Conservation (phyloP, 257 asterid species). For the Ballota nigra region DNA sequence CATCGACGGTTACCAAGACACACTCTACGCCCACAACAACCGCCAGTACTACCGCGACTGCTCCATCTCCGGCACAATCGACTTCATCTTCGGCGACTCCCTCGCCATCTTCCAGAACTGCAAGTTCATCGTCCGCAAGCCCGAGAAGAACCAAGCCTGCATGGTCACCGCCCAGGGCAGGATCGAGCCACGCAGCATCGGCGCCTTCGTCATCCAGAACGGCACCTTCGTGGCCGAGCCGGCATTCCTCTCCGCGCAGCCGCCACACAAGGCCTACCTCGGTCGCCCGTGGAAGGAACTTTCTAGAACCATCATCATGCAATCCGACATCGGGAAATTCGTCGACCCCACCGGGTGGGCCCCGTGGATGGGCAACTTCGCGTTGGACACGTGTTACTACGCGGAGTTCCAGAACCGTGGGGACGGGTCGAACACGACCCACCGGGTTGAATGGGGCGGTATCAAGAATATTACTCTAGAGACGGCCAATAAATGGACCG, state of each 20-base stretch:
- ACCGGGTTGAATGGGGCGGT: constrained; percentile 44
- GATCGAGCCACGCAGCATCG: constrained; percentile 8
- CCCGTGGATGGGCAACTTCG: constrained; percentile 37
- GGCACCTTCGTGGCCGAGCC: constrained; percentile 34
- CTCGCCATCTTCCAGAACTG: constrained; percentile 54
- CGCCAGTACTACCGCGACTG: constrained; percentile 58
- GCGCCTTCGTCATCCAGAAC: constrained; percentile 42
- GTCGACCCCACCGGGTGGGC: constrained; percentile 54
- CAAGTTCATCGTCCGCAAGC: constrained; percentile 44
- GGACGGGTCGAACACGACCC: constrained; percentile 26
- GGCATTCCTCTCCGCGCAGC: constrained; percentile 1
- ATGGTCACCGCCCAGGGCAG: constrained; percentile 71
- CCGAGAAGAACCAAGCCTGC: constrained; percentile 32
- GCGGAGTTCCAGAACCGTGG: constrained; percentile 50
- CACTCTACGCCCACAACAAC: constrained; percentile 45
- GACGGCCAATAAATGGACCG: constrained; percentile 24
- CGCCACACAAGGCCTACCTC: constrained; percentile 30
- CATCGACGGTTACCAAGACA: constrained; percentile 57
- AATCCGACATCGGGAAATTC: constrained; percentile 28
- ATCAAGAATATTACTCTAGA: constrained; percentile 20
- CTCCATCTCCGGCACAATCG: constrained; percentile 65
- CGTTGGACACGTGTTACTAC: constrained; percentile 31
- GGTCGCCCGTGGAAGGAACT: constrained; percentile 64
- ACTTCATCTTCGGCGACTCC: constrained; percentile 58
- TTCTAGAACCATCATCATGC: constrained; percentile 54